Conservation (phyloP, 1,284 basidiomycete genomes). For the Phylloboletellus chloephorus region DNA sequence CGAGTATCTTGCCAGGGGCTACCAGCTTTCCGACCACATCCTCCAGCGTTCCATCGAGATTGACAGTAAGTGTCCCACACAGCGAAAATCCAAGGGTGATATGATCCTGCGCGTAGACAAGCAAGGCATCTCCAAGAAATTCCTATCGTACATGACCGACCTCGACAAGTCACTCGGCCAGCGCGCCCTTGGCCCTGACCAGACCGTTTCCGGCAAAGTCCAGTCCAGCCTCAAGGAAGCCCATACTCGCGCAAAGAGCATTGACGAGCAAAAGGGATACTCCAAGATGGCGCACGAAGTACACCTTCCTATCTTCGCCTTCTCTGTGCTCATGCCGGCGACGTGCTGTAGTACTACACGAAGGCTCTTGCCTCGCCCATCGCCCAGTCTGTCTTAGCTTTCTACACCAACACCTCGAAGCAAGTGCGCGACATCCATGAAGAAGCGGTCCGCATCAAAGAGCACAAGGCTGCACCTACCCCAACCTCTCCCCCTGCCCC, state of each 20-base stretch:
- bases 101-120: constrained; percentile 44
- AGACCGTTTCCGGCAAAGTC: constrained; percentile 71
- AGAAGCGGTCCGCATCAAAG: constrained; percentile 75
- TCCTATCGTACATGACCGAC: constrained; percentile 70
- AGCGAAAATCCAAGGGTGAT: not conserved
- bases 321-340: constrained; percentile 3
- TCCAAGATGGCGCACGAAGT: constrained; percentile 65
- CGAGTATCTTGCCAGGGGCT: constrained; percentile 87
- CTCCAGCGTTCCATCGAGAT: constrained; percentile 84
- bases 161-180: constrained; percentile 68
- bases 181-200: constrained; percentile 62
- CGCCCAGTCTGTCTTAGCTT: constrained; percentile 69
- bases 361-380: constrained; percentile 69
- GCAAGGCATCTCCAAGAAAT: constrained; percentile 82
- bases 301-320: constrained; percentile 16
- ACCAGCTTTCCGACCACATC: constrained; percentile 73
- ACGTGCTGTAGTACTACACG: constrained; percentile 60
- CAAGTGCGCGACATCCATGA: constrained; percentile 83
- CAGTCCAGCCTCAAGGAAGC: constrained; percentile 58
- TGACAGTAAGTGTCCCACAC: constrained; percentile 51
- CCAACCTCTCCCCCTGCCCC: constrained; percentile 17
- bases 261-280: constrained; percentile 80
- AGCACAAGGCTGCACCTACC: constrained; percentile 42
- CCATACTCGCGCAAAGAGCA: constrained; percentile 58
- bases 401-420: constrained; percentile 79